Percentiles rank a stretch among this genome's conserved stretches.
These are phyloP conservation scores for Cyclotella atomus DNA, from an alignment of 108 stramenopile species.

Conservation along the genomic window DNA sequence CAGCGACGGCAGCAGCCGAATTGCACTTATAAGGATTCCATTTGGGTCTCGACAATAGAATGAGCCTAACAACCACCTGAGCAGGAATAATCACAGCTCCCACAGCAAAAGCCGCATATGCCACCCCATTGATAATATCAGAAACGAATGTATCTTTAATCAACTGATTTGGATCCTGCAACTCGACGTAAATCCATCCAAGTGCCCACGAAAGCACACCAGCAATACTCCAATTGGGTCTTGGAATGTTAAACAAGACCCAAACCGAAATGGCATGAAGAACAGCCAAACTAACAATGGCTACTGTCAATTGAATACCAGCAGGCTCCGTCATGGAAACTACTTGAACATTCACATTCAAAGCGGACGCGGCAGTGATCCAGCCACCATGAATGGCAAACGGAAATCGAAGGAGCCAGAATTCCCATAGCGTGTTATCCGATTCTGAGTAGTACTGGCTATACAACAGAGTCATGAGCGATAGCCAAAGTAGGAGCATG, in stretches of 20 bases:
- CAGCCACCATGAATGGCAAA: slow-evolving; percentile 83
- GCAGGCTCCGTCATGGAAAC: slow-evolving; percentile 47
- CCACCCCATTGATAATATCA: slow-evolving; percentile 38
- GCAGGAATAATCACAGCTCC: slow-evolving; percentile 24
- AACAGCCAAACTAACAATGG: slow-evolving; percentile 55
- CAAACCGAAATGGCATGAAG: slow-evolving; percentile 63
- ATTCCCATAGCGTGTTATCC: slow-evolving; percentile 31
- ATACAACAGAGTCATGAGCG: slow-evolving; percentile 39
- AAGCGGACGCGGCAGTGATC: slow-evolving; percentile 80
- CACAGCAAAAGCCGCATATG: slow-evolving; percentile 40
- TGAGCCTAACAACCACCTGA: slow-evolving; percentile 32
- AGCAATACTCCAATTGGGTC: slow-evolving; percentile 64
- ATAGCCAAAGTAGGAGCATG: slow-evolving; percentile 68
- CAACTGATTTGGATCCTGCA: slow-evolving; percentile 52
- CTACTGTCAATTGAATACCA: slow-evolving; percentile 52
- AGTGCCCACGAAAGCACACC: slow-evolving; percentile 74
- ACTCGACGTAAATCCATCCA: slow-evolving; percentile 58
- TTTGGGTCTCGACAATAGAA: slow-evolving; percentile 10
- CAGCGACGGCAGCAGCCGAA: background rate
- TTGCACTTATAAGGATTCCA: slow-evolving; percentile 43
- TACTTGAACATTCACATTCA: slow-evolving; percentile 79
- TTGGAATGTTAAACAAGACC: slow-evolving; percentile 38
- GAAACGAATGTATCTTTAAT: slow-evolving; percentile 53
- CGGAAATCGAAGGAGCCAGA: slow-evolving; percentile 78
- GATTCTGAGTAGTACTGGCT: slow-evolving; percentile 39